Base-by-base conservation (phyloP, 257 asterid species). In the Ilex asprella region DNA sequence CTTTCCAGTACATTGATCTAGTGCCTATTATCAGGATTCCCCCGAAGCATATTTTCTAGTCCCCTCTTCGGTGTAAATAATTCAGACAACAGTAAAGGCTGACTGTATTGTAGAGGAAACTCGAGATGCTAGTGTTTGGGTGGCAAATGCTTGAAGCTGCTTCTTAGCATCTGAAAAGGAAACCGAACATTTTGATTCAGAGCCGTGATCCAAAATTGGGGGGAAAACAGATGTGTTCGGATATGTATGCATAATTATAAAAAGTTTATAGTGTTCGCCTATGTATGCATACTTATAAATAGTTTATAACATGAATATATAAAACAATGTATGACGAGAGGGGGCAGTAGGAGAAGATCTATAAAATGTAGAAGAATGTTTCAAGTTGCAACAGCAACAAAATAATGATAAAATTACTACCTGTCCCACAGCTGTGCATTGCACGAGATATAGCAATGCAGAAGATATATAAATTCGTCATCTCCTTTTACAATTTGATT, bases 111-210 rank as follows among this genome's bases (percentile, higher is more conserved):
- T 84, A 16, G 97, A 88, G 30, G 89, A 69, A 74, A 92, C 71
- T 46, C 95, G 91, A 73, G 95, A 82, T 67, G 99, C 90, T 31
- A 92, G 68, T 56, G 96, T 87, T 84, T 89, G 94, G 32, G 96
- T 65, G 27, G 99, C 97, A 67, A 93, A 93, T 66, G 87, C 84
- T 76, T 92, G 97, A 68, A 92, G 84, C 94, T 92, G 97, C 84
- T 89, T 85, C 90, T 83, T 92, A 67, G 97, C 97, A 82, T 89
- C 99, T 89, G 99, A 55, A 63, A 43, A 61, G 51, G 61, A n/a
- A 63, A 64, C 68, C 39, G 39, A 11, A 41, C 8, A 2, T 35
- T 7, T 21, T 21, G 41, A 35, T 5, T 35, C 8, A 35, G 41
- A n/a, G 15, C 57, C 14, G 27, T 21, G 27, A 21, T 21, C 27